Percentiles rank a stretch among this genome's conserved stretches.
Evolutionary conservation across 1,284 basidiomycete species (phyloP).

Genomic region (Sanghuangporus sanghuang): DNA sequence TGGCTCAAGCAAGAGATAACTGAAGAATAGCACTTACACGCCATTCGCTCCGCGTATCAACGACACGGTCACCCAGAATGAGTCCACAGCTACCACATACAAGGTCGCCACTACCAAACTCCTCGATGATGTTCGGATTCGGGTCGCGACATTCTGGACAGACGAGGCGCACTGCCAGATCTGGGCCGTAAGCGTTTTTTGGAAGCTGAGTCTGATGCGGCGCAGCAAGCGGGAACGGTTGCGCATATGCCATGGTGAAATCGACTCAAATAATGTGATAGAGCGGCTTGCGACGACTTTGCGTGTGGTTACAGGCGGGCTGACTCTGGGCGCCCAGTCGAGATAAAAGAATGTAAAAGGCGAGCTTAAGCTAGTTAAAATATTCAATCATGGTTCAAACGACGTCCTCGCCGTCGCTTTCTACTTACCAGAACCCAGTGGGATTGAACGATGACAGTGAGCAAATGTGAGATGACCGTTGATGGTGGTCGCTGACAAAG

Average conservation of each 20-base stretch:
- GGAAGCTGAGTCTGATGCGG: slow-evolving; percentile 38
- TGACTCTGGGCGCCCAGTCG: slow-evolving; percentile 5
- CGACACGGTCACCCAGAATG: slow-evolving; percentile 92
- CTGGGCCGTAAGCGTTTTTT: slow-evolving; percentile 55
- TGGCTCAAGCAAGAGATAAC: slow-evolving; percentile 20
- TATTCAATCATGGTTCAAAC: slow-evolving; percentile 5
- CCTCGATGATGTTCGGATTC: slow-evolving; percentile 92
- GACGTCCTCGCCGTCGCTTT: slow-evolving; percentile 4
- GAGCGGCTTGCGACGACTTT: slow-evolving; percentile 3
- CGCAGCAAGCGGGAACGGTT: slow-evolving; percentile 70
- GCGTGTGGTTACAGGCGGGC: neutral
- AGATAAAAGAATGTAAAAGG: slow-evolving; percentile 3
- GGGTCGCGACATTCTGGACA: slow-evolving; percentile 94
- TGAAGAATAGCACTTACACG: slow-evolving; percentile 56
- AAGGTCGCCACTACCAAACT: slow-evolving; percentile 96
- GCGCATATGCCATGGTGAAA: slow-evolving; percentile 42
- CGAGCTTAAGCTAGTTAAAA: neutral
- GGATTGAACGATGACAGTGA: neutral
- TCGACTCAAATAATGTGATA: neutral
- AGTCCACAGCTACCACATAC: slow-evolving; percentile 96
- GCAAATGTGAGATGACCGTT: neutral
- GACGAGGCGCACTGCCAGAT: slow-evolving; percentile 85
- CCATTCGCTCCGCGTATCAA: slow-evolving; percentile 98
- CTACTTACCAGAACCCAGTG: neutral
- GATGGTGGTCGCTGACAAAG: slow-evolving; percentile 9